Evolutionary conservation across 345 rosid species (phyloP).

Genomic region (Aurinia saxatilis): DNA sequence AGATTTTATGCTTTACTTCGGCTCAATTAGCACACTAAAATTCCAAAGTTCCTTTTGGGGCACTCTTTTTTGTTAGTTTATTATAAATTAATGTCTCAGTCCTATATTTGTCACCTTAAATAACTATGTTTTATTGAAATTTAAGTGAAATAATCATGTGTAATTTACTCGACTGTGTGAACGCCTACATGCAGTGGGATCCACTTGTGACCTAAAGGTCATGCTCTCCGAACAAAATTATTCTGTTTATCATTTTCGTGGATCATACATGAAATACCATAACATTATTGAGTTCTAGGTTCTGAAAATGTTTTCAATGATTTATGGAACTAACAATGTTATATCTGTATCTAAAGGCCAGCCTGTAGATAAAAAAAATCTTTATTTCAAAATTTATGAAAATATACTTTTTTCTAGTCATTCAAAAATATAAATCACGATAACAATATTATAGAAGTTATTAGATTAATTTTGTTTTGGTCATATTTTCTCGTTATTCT

Average conservation of each 20-base stretch:
- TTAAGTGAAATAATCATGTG: not conserved
- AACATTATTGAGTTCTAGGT: not conserved
- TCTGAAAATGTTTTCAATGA: not conserved
- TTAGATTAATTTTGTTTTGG: too few relatives aligned
- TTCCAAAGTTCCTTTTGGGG: not conserved
- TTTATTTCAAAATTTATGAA: too few relatives aligned
- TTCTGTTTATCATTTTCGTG: too few relatives aligned
- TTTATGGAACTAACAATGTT: too few relatives aligned
- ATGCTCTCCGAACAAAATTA: not conserved
- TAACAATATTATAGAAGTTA: too few relatives aligned
- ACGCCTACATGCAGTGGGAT: not conserved
- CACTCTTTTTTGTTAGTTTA: not conserved
- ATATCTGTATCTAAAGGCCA: too few relatives aligned
- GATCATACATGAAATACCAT: too few relatives aligned
- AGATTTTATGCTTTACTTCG: conserved; percentile 13
- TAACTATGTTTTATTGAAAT: not conserved
- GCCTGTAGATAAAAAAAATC: too few relatives aligned
- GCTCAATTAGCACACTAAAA: conserved; percentile 11
- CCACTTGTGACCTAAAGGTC: conserved; percentile 13
- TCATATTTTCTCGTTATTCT: too few relatives aligned
- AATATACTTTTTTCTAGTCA: too few relatives aligned
- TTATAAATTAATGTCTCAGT: not conserved
- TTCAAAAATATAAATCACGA: too few relatives aligned
- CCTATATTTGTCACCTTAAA: not conserved
- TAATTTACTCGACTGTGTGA: conserved; percentile 11